Base-by-base conservation (phyloP, 2,329 filamentous ascomycete genomes). In the Botrytis paeoniae region DNA sequence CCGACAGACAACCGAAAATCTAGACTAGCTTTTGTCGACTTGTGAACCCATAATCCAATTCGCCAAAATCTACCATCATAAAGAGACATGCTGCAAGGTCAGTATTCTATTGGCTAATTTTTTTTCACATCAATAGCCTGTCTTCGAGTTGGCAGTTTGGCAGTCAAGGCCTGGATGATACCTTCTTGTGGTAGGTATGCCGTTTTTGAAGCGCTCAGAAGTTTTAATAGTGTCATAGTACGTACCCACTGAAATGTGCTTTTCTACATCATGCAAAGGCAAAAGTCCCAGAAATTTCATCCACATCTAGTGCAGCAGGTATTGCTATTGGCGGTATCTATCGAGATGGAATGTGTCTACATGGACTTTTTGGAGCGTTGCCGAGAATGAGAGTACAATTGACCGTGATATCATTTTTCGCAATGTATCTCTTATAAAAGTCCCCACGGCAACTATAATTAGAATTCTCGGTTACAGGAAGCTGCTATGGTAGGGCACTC, bases 161-260 rank as follows among this genome's bases (percentile, higher is more conserved):
- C 14, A 20, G 6, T 22, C 43, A 63, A 59, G 25, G 8, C 16
- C 6, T 37, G 39, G 2, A 41, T 29, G 12, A 48, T 51, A 37
- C 37, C 2, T 70, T 41, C 59, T n/a, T 22, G 41, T 22, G 32
- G 1, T 43, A n/a, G 12, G 12, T 18, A 43, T 6, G 3, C 20
- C 10, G 22, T 29, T 60, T 45, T 71, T 73, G 32, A 74, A 22
- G 32, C 73, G 29, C 14, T 32, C 4, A 25, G 29, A 51, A 25
- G 62, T 73, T 48, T 73, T 61, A 4, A 73, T 8, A 20, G 74
- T 61, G 45, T 74, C 73, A n/a, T 25, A 29, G 35, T 75, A 71
- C 6, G 59, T 73, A 64, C 39, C 70, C 2, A 59, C 54, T 8
- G 45, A 70, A 59, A 64, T 62, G 1, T 74, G 69, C 41, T 69